These are phyloP conservation scores for Helenozyma rhizophorensis DNA, from an alignment of 805 yeast genomes.

Conservation along the genomic window DNA sequence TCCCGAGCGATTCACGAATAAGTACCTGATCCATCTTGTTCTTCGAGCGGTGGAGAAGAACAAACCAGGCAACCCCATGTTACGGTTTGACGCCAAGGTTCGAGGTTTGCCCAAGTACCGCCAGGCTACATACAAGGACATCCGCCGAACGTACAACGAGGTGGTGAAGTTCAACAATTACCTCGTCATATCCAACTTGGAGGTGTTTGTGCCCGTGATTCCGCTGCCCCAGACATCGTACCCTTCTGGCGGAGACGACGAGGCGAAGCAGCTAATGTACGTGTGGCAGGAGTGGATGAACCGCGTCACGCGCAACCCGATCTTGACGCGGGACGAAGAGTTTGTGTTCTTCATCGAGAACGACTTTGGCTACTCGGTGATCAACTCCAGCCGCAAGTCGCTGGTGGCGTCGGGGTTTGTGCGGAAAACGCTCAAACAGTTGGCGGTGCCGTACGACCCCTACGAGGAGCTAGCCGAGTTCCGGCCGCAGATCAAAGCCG, in stretches of 20 bases:
- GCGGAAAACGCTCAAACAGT: conserved; percentile 86
- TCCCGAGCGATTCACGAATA: conserved; percentile 47
- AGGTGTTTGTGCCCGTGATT: conserved; percentile 87
- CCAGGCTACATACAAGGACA: conserved; percentile 61
- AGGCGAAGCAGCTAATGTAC: conserved; percentile 48
- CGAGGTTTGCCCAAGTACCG: conserved; percentile 70
- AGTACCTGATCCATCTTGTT: conserved; percentile 45
- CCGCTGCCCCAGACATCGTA: conserved; percentile 73
- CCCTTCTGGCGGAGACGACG: conserved; percentile 84
- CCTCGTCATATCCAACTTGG: conserved; percentile 76
- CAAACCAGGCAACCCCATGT: conserved; percentile 72
- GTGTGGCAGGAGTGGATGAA: conserved; percentile 85
- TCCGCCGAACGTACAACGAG: conserved; percentile 80
- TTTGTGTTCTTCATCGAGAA: conserved; percentile 78
- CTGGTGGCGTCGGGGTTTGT: conserved; percentile 78
- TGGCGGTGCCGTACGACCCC: conserved; percentile 89
- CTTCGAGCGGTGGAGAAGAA: conserved; percentile 69
- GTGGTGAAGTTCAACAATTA: conserved; percentile 71
- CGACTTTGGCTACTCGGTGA: conserved; percentile 62
- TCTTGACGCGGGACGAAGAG: conserved; percentile 84
- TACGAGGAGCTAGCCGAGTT: conserved; percentile 75
- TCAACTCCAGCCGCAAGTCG: conserved; percentile 51
- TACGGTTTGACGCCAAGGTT: conserved; percentile 56
- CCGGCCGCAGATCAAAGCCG: conserved; percentile 78
- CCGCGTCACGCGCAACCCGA: conserved; percentile 66